Conservation (phyloP, 1,284 basidiomycete genomes). For the Mycena sp. region DNA sequence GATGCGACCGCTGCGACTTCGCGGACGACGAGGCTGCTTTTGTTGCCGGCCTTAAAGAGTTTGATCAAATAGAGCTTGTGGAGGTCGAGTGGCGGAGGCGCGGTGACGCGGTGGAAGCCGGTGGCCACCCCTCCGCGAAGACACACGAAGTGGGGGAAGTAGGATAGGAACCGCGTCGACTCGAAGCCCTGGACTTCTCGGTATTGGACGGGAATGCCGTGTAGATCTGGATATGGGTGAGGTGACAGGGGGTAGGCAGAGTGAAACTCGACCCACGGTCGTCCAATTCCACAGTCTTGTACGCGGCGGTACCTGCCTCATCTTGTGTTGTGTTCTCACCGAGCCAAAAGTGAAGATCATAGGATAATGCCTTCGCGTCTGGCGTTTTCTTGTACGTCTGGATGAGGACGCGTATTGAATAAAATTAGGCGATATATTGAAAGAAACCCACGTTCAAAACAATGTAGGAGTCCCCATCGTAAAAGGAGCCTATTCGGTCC, state of each 20-base stretch:
- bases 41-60: slow-evolving; percentile 36
- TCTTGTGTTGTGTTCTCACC: slow-evolving; percentile 68
- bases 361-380: slow-evolving; percentile 56
- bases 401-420: background rate
- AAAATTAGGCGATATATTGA: background rate
- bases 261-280: slow-evolving; percentile 56
- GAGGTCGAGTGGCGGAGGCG: slow-evolving; percentile 53
- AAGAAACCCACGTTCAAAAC: slow-evolving; percentile 58
- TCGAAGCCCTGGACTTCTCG: slow-evolving; percentile 69
- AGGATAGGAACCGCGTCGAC: slow-evolving; percentile 64
- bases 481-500: slow-evolving; percentile 62
- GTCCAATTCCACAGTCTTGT: slow-evolving; percentile 75
- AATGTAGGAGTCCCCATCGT: slow-evolving; percentile 73
- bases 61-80: slow-evolving; percentile 60
- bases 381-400: slow-evolving; percentile 65
- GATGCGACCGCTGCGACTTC: slow-evolving; percentile 55
- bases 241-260: background rate
- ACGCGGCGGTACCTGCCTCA: slow-evolving; percentile 72
- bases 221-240: slow-evolving; percentile 49
- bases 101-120: slow-evolving; percentile 67
- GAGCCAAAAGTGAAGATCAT: slow-evolving; percentile 75
- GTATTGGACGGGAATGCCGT: slow-evolving; percentile 65
- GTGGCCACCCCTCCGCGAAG: slow-evolving; percentile 66
- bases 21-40: slow-evolving; percentile 54
- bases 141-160: slow-evolving; percentile 63